Evolutionary conservation across 2,329 filamentous ascomycete species (phyloP).

Genomic region (Tolypocladium ophioglossoides): DNA sequence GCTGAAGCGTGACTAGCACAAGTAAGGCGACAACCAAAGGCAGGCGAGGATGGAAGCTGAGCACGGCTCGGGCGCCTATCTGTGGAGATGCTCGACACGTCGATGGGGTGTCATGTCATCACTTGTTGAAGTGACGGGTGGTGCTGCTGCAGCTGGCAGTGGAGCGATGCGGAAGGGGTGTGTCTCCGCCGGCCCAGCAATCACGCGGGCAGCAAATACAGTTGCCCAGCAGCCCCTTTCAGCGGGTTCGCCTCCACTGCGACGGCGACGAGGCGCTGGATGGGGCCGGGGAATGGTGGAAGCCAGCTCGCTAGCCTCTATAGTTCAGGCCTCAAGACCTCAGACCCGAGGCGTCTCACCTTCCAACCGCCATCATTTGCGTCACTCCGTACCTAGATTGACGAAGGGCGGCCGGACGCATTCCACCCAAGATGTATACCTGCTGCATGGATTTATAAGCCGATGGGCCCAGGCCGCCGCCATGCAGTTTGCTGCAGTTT

Average conservation of each 20-base stretch:
- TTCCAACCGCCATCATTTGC: neutral
- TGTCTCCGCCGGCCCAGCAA: neutral
- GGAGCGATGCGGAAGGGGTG: neutral
- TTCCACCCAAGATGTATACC: neutral
- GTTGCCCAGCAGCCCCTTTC: neutral
- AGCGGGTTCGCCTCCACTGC: neutral
- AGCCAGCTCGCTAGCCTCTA: neutral
- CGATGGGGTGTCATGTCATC: neutral
- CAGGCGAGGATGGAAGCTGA: neutral
- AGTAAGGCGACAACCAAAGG: neutral
- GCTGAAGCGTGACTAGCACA: neutral
- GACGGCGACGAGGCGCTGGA: neutral
- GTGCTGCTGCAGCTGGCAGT: neutral
- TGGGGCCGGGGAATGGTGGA: neutral
- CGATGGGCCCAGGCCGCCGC: neutral
- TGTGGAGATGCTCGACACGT: constrained; percentile 1
- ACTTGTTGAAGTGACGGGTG: neutral
- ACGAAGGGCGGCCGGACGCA: neutral
- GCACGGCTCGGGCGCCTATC: constrained; percentile 1
- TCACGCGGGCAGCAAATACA: neutral
- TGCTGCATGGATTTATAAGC: neutral
- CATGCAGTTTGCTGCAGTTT: neutral
- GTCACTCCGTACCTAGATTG: neutral
- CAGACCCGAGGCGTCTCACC: neutral
- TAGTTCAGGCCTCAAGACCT: neutral